Evolutionary conservation across 257 asterid species (phyloP), one percentile per base, ranked within the genome.

Genomic region (Primulina eburnea): DNA sequence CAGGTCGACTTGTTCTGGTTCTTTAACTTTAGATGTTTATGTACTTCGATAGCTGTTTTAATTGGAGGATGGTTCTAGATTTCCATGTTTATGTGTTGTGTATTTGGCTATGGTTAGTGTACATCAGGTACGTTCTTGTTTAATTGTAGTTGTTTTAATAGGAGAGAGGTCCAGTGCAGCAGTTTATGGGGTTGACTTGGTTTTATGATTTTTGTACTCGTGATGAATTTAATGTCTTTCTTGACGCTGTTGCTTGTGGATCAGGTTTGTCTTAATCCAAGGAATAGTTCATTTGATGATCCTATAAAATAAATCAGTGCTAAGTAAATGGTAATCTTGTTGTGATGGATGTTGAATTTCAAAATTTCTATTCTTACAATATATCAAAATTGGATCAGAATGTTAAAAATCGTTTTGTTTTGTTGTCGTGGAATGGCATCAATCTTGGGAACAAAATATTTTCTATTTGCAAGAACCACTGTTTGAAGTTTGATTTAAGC

Each of bases 1-100:
- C 56, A 47, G 56, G 56, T 47, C 60, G 47, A 47, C 57, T 18
- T 21, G 61, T 21, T 30, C 29, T 61, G 73, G 77, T 59, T 71
- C 52, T 73, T 69, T 73, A 73, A 69, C 73, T 73, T 58, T 24
- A 21, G 71, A 47, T 59, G 76, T 75, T 50, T 61, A 70, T 71
- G 80, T 53, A 32, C 59, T 21, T 67, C 43, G 0, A 11, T 43
- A 12, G 53, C 53, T 43, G 53, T 43, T 11, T 12, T 43, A 43
- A 43, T 43, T 4, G n/a, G 53, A 43, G 5, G n/a, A 12, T 12
- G 53, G n/a, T 43, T 12, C 7, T 43, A 16, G 56, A 47, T 47
- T 16, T 50, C 57, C 57, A 16, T 50, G 57, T 16, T 50, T 5
- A 16, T 16, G 57, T 50, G 57, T 50, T 50, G 57, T 50, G 6